Base-by-base conservation (phyloP, 495 filamentous ascomycete genomes). In the Penicillium cinerascens region DNA sequence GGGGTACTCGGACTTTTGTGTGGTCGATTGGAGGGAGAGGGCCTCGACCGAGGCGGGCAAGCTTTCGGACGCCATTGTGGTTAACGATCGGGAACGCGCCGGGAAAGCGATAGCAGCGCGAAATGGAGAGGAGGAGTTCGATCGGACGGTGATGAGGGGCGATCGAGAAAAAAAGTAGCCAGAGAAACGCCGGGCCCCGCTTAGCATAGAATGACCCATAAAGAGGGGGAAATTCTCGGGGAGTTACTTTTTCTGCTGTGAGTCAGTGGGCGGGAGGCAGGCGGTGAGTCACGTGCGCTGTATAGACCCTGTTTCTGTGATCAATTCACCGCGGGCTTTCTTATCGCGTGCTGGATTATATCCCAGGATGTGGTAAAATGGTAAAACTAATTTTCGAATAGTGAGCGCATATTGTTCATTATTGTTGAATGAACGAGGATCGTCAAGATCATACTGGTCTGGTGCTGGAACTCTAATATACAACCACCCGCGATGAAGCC, bases 201-300 rank as follows among this genome's bases (percentile, higher is more conserved):
- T 73, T 64, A 73, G 44, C 54, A 71, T 56, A 68, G 48, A 55
- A 48, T 61, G 74, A 72, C 72, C 67, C 72, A 75, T 75, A 67
- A 67, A 69, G 68, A 63, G 63, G 69, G 64, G 60, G 56, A 55
- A 38, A 41, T 49, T 60, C 52, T 52, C 40, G 54, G 58, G 64
- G 61, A 59, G 50, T 51, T 56, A 62, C 59, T 68, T 70, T 75
- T 70, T 63, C 49, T 52, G 39, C 41, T 41, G 49, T 69, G 69
- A 69, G 63, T 66, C 63, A 68, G 42, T 22, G 23, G 50, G 39
- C 33, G 46, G 73, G 72, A 18, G 50, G 39, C 33, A 44, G 73
- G 72, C 71, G 69, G 69, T 75, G 58, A 62, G 51, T 58, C 56
- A 56, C 36, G 47, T 61, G 51, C 35, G 38, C 11, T 6, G 1